A percentile compares a stretch with the other conserved stretches of the same genome.
Conservation (phyloP, 345 rosid species). For the Balakata baccata region DNA sequence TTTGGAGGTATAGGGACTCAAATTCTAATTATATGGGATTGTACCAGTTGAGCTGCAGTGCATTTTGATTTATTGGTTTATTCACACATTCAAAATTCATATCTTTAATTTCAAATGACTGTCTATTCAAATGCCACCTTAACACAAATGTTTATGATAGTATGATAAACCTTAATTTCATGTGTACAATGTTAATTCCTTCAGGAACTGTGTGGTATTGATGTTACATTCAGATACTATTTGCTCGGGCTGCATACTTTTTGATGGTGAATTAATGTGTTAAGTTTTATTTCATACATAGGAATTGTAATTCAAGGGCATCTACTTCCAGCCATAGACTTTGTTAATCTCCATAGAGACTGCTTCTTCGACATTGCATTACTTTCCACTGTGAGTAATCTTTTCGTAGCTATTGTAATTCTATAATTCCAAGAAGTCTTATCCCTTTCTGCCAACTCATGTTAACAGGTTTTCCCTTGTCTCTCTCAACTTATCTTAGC, state of each 20-base stretch:
- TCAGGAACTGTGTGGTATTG: neutral
- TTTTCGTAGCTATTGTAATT: neutral
- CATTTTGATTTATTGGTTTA: neutral
- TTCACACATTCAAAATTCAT: neutral
- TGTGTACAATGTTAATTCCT: neutral
- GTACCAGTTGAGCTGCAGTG: neutral
- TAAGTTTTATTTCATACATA: constrained; percentile 29
- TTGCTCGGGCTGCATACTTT: neutral
- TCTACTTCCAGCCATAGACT: constrained; percentile 68
- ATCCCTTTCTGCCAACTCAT: neutral
- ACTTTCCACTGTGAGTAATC: constrained; percentile 73
- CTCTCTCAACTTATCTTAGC: neutral
- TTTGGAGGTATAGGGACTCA: neutral
- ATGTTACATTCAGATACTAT: neutral
- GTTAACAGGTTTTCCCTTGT: neutral
- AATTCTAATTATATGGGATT: neutral
- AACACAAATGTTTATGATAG: neutral
- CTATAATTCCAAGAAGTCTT: neutral
- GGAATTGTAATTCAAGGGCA: constrained; percentile 80
- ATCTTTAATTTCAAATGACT: neutral
- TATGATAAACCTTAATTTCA: neutral
- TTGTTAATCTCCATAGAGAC: constrained; percentile 67
- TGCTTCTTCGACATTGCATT: constrained; percentile 65
- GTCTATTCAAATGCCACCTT: neutral
- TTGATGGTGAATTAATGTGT: constrained; percentile 14